These are phyloP conservation scores for Kappamyces sp. DNA, from an alignment of 192 early-diverging fungal species.

Conservation along the genomic window DNA sequence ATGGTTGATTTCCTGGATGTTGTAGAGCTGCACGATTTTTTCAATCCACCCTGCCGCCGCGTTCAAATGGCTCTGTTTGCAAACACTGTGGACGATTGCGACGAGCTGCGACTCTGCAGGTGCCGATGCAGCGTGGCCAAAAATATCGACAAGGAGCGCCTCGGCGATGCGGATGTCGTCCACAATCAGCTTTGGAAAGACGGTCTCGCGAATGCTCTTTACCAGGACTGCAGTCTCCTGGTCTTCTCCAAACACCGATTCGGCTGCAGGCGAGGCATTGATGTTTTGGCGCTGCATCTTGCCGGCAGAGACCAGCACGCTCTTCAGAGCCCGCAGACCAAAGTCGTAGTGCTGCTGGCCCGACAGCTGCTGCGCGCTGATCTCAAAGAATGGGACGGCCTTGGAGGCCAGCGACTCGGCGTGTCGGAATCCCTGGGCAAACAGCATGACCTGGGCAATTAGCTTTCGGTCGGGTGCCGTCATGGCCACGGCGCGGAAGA, in stretches of 20 bases:
- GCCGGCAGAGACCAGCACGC: constrained; percentile 98
- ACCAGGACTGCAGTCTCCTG: constrained; percentile 93
- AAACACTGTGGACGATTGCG: constrained; percentile 68
- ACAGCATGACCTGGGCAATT: constrained; percentile 99
- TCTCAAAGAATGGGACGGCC: constrained; percentile 94
- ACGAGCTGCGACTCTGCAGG: neutral
- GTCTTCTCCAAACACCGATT: constrained; percentile 9
- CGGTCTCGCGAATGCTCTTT: constrained; percentile 93
- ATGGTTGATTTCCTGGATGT: constrained; percentile 97
- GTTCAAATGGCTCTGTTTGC: constrained; percentile 67
- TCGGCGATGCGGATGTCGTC: constrained; percentile 67
- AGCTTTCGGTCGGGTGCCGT: constrained; percentile 95
- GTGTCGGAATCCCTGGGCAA: constrained; percentile 97
- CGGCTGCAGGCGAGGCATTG: constrained; percentile 11
- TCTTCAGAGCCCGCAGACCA: constrained; percentile 95
- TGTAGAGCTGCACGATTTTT: constrained; percentile 96
- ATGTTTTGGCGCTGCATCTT: constrained; percentile 89
- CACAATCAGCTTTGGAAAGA: constrained; percentile 97
- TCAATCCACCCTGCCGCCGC: constrained; percentile 82
- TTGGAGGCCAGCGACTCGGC: constrained; percentile 92
- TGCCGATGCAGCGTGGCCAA: constrained; percentile 59
- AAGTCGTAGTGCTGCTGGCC: constrained; percentile 99
- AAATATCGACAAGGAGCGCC: constrained; percentile 71
- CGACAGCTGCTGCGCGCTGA: constrained; percentile 91
- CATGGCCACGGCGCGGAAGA: constrained; percentile 99